Evolutionary conservation across 2,329 filamentous ascomycete species (phyloP).

Genomic region (Ascocoryne sarcoides): DNA sequence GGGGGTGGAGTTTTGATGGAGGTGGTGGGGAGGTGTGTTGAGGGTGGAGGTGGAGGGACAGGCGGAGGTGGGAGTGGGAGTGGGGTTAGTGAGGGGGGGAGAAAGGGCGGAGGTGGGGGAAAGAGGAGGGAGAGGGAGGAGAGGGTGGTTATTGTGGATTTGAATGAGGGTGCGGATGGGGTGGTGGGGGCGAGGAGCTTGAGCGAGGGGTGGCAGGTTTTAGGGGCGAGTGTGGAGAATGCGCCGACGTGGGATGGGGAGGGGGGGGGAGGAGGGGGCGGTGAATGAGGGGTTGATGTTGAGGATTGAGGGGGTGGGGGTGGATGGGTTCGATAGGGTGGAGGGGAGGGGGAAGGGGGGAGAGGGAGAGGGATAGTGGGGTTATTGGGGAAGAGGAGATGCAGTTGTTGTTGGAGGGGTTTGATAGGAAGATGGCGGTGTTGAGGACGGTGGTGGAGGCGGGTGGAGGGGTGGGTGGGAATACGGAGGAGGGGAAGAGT

Average conservation of each 20-base stretch:
- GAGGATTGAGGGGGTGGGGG: constrained; percentile 45
- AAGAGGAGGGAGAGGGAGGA: constrained; percentile 17
- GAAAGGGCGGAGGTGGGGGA: background rate
- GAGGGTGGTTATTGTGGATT: constrained; percentile 47
- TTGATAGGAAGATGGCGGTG: constrained; percentile 47
- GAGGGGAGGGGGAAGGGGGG: constrained; percentile 4
- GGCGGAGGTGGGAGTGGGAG: background rate
- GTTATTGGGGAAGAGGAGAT: constrained; percentile 37
- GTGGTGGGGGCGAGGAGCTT: constrained; percentile 66
- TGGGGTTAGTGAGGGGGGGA: constrained; percentile 1
- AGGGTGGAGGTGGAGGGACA: background rate
- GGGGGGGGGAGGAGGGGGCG: constrained; percentile 32
- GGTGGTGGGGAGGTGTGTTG: constrained; percentile 38
- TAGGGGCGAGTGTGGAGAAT: constrained; percentile 41
- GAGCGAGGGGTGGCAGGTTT: constrained; percentile 63
- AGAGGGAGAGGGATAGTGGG: constrained; percentile 9
- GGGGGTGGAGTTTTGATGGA: constrained; percentile 61
- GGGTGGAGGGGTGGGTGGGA: constrained; percentile 11
- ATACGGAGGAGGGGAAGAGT: constrained; percentile 4
- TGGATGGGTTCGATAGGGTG: constrained; percentile 1
- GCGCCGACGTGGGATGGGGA: constrained; percentile 54
- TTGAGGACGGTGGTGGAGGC: constrained; percentile 34
- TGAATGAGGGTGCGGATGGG: constrained; percentile 39
- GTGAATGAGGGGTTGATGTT: constrained; percentile 43
- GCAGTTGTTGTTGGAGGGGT: constrained; percentile 43